These are phyloP conservation scores for Stemphylium lycopersici DNA, from an alignment of 2,329 filamentous ascomycete species.

Conservation along the genomic window DNA sequence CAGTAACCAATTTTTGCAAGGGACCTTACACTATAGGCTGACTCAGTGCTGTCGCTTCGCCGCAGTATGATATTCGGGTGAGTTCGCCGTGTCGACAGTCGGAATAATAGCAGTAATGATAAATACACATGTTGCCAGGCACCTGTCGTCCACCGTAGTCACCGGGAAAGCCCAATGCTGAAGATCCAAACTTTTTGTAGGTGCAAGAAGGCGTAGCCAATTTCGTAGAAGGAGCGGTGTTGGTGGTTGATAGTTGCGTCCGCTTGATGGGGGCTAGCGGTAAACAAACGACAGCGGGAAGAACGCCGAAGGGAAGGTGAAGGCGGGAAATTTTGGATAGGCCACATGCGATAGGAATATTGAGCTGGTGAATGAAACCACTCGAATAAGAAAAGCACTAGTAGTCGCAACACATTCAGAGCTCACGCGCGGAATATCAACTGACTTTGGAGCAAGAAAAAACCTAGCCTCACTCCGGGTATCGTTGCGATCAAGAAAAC, in stretches of 20 bases:
- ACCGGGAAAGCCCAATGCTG: constrained; percentile 14
- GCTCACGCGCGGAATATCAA: too few relatives aligned
- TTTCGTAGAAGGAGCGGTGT: constrained; percentile 1
- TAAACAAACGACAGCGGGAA: constrained; percentile 12
- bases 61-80: constrained; percentile 40
- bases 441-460: too few relatives aligned
- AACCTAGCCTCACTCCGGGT: too few relatives aligned
- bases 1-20: neutral
- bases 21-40: constrained; percentile 25
- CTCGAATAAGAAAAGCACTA: too few relatives aligned
- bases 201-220: constrained; percentile 5
- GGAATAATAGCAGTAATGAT: constrained; percentile 43
- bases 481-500: too few relatives aligned
- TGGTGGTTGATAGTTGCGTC: neutral
- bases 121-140: constrained; percentile 42
- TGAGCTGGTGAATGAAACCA: too few relatives aligned
- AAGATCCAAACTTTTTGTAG: constrained; percentile 2
- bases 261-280: constrained; percentile 1
- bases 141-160: constrained; percentile 13
- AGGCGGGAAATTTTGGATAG: neutral
- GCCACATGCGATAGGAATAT: neutral
- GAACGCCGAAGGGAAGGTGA: constrained; percentile 5
- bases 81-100: constrained; percentile 42
- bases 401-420: too few relatives aligned
- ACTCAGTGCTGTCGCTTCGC: constrained; percentile 30